Percentiles rank a stretch among this genome's conserved stretches.
Conservation (phyloP, 192 early-diverging fungal species). For the Paraglomus occultum region DNA sequence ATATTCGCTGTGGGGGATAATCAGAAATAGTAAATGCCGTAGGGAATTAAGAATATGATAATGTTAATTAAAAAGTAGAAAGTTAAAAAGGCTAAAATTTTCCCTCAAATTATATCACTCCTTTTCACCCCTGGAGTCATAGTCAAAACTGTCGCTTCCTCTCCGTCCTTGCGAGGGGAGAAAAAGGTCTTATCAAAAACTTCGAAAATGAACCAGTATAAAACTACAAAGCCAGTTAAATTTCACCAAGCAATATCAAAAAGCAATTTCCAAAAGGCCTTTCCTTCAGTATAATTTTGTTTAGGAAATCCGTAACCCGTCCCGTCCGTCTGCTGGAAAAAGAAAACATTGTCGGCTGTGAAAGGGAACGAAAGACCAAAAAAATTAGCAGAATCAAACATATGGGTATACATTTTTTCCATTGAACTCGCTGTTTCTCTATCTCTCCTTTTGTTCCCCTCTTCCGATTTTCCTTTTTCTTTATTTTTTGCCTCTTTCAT, state of each 20-base stretch:
- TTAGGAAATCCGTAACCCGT: too few relatives aligned
- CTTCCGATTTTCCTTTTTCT: too few relatives aligned
- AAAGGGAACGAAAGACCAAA: too few relatives aligned
- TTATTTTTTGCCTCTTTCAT: too few relatives aligned
- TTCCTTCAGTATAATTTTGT: background rate
- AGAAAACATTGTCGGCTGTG: background rate
- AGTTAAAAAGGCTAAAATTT: background rate
- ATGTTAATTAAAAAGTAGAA: background rate
- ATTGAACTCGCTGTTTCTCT: too few relatives aligned
- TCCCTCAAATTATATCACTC: background rate
- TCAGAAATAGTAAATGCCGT: background rate
- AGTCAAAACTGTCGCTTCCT: background rate
- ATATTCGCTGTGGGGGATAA: background rate
- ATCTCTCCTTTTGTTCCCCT: too few relatives aligned
- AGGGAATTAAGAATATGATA: background rate
- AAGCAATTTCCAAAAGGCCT: background rate
- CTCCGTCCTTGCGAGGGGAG: background rate
- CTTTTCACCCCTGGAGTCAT: background rate
- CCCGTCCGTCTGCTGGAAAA: background rate
- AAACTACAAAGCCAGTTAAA: background rate
- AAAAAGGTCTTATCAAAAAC: conserved; percentile 2
- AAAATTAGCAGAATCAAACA: too few relatives aligned
- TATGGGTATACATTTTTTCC: too few relatives aligned
- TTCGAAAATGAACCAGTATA: background rate
- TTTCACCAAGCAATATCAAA: background rate